Conservation (phyloP, 1,284 basidiomycete species). For the Leccinum angustisporum region DNA sequence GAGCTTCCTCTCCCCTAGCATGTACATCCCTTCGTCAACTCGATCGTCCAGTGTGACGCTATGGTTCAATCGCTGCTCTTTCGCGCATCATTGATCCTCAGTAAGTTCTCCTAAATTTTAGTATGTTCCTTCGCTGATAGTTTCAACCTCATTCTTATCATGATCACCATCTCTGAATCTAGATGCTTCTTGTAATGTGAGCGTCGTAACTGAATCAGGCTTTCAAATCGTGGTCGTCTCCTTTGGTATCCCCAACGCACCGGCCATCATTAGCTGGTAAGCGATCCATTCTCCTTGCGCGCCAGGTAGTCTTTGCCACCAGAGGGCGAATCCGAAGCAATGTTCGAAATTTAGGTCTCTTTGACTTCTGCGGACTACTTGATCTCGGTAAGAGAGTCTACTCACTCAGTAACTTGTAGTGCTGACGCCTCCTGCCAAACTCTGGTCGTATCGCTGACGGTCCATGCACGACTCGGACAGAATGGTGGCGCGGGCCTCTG, state of each 20-base stretch:
- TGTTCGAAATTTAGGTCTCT: slow-evolving; percentile 23
- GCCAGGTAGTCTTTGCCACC: slow-evolving; percentile 18
- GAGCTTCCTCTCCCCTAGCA: slow-evolving; percentile 7
- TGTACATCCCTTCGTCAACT: slow-evolving; percentile 1
- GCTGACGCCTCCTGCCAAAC: slow-evolving; percentile 15
- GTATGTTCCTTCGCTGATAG: slow-evolving; percentile 1
- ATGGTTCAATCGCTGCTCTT: slow-evolving; percentile 24
- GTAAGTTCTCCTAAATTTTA: slow-evolving; percentile 13
- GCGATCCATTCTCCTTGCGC: not conserved
- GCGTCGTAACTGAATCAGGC: slow-evolving; percentile 7
- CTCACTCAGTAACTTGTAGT: not conserved
- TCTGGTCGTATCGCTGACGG: slow-evolving; percentile 19
- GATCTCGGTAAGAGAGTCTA: slow-evolving; percentile 18
- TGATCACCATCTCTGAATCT: slow-evolving; percentile 13
- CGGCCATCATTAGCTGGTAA: slow-evolving; percentile 23
- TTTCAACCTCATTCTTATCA: slow-evolving; percentile 15
- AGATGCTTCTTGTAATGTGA: not conserved
- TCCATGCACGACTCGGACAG: slow-evolving; percentile 15
- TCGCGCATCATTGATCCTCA: slow-evolving; percentile 19
- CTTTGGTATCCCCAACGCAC: slow-evolving; percentile 13
- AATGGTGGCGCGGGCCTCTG: slow-evolving; percentile 17
- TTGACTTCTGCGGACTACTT: slow-evolving; percentile 21
- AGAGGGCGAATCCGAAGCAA: slow-evolving; percentile 17
- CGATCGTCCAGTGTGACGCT: slow-evolving; percentile 24
- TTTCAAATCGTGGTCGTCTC: slow-evolving; percentile 26